Conservation (phyloP, 1,139 yeast genomes). For the Kodamaea anthophila region DNA sequence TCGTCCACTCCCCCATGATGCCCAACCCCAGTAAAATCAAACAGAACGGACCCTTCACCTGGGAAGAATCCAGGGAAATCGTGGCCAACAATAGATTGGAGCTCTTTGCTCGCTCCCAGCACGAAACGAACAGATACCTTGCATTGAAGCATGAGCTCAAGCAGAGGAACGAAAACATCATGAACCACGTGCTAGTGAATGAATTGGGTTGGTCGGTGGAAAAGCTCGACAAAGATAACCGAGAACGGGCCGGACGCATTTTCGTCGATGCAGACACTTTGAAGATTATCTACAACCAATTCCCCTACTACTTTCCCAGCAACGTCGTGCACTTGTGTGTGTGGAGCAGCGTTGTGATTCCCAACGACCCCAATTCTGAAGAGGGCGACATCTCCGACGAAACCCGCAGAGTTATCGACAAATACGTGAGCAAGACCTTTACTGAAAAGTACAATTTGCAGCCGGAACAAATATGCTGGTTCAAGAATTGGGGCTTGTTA, state of each 20-base stretch:
- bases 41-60: slow-evolving; percentile 19
- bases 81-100: slow-evolving; percentile 29
- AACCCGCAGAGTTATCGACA: slow-evolving; percentile 32
- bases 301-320: slow-evolving; percentile 36
- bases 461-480: slow-evolving; percentile 45
- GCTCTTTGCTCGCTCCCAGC: slow-evolving; percentile 34
- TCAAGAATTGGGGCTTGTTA: slow-evolving; percentile 54
- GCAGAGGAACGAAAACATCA: slow-evolving; percentile 21
- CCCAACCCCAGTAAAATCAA: slow-evolving; percentile 36
- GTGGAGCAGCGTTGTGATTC: slow-evolving; percentile 35
- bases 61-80: slow-evolving; percentile 32
- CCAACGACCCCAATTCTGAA: slow-evolving; percentile 25
- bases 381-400: slow-evolving; percentile 40
- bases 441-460: slow-evolving; percentile 31
- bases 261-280: slow-evolving; percentile 18
- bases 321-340: slow-evolving; percentile 37
- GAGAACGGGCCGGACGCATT: slow-evolving; percentile 9
- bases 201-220: slow-evolving; percentile 31
- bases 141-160: slow-evolving; percentile 29
- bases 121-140: slow-evolving; percentile 28
- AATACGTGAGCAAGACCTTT: slow-evolving; percentile 41
- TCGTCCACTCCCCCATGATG: slow-evolving; percentile 31
- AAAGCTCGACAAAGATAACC: slow-evolving; percentile 18
- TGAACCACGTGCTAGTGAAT: slow-evolving; percentile 31
- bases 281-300: slow-evolving; percentile 33